These are phyloP conservation scores for Lipomyces spencermartinsiae DNA, from an alignment of 805 yeast species.

Conservation along the genomic window DNA sequence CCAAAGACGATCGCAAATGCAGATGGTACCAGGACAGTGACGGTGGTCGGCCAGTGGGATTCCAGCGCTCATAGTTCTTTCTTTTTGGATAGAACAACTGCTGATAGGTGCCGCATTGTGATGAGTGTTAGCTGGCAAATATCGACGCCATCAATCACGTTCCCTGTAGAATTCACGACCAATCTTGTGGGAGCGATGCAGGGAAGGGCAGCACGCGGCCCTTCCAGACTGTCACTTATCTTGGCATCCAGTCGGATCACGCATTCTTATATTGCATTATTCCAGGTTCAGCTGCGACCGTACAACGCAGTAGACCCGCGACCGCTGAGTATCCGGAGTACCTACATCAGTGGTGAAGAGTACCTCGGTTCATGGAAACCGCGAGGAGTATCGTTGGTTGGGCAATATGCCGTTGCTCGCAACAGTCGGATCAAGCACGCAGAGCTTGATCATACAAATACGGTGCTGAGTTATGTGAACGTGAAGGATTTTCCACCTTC, in stretches of 20 bases:
- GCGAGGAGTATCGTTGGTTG: slow-evolving; percentile 27
- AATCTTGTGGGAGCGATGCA: slow-evolving; percentile 29
- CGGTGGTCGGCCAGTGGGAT: slow-evolving; percentile 39
- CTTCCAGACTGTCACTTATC: slow-evolving; percentile 28
- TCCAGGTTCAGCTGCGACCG: slow-evolving; percentile 29
- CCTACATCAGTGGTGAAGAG: slow-evolving; percentile 34
- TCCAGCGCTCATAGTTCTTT: slow-evolving; percentile 37
- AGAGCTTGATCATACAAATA: slow-evolving; percentile 19
- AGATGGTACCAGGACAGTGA: slow-evolving; percentile 39
- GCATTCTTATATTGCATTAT: slow-evolving; percentile 30
- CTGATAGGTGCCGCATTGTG: slow-evolving; percentile 27
- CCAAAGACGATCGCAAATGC: slow-evolving; percentile 36
- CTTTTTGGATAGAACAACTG: slow-evolving; percentile 34
- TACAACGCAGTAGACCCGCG: slow-evolving; percentile 19
- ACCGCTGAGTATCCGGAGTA: slow-evolving; percentile 17
- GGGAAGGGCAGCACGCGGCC: slow-evolving; percentile 24
- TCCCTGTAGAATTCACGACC: slow-evolving; percentile 31
- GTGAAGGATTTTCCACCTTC: neutral
- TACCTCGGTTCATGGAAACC: slow-evolving; percentile 35
- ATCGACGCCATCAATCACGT: slow-evolving; percentile 25
- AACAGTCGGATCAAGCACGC: neutral
- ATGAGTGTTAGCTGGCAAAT: slow-evolving; percentile 36
- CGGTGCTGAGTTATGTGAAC: slow-evolving; percentile 12
- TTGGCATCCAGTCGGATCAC: slow-evolving; percentile 18
- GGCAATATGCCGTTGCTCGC: slow-evolving; percentile 15